Evolutionary conservation across 192 early-diverging fungal species (phyloP).

Genomic region (Rhizophagus clarus): DNA sequence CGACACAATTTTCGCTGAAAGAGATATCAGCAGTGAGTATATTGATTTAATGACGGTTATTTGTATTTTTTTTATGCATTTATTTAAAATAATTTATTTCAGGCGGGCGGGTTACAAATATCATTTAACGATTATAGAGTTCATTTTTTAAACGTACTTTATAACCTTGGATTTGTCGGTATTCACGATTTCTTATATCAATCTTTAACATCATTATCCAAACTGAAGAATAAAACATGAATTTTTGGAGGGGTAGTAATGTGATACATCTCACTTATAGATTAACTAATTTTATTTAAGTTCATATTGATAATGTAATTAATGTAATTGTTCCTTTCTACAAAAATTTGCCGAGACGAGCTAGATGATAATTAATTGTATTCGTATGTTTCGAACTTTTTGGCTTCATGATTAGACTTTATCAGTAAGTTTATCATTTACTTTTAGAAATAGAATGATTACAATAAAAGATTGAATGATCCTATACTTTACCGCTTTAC

Average conservation of each 20-base stretch:
- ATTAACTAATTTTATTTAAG: too few relatives aligned
- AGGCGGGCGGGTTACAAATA: conserved; percentile 3
- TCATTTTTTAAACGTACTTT: conserved; percentile 10
- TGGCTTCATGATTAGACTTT: background rate
- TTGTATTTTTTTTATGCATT: too few relatives aligned
- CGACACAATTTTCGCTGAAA: background rate
- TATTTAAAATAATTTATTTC: background rate
- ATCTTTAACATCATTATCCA: conserved; percentile 20
- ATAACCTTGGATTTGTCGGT: background rate
- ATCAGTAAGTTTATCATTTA: background rate
- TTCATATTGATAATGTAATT: too few relatives aligned
- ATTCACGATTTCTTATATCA: conserved; percentile 14
- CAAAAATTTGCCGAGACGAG: conserved; percentile 18
- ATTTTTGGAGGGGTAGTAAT: background rate
- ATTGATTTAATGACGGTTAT: background rate
- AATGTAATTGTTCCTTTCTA: background rate
- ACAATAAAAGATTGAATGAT: background rate
- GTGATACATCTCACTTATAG: too few relatives aligned
- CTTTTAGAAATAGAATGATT: background rate
- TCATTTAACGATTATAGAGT: conserved; percentile 20
- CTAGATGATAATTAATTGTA: conserved; percentile 30
- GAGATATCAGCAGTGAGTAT: background rate
- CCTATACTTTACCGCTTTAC: conserved; percentile 51
- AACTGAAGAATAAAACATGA: background rate
- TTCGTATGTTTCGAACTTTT: background rate